phyloP scores from a whole-genome alignment of 192 early-diverging fungal species.

The Pilaira anomala region DNA sequence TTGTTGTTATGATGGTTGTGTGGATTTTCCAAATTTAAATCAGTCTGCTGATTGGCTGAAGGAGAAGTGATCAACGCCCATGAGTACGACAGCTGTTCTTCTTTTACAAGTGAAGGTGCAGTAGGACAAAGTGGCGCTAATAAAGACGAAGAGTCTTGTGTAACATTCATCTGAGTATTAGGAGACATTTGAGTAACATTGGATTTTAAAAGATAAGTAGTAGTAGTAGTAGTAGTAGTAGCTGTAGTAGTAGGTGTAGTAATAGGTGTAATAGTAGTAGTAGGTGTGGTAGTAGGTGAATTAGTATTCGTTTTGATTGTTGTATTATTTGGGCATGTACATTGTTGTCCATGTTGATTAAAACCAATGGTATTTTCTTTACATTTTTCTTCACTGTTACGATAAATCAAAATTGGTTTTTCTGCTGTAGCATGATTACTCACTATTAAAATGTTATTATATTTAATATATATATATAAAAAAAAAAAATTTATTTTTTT shows the following conservation, averaged over 20 bases:
- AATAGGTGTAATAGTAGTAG: background rate
- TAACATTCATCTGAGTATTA: background rate
- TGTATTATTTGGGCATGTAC: conserved; percentile 10
- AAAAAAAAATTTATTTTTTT: background rate
- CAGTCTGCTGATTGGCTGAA: background rate
- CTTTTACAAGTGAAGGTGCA: background rate
- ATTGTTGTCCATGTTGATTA: conserved; percentile 7
- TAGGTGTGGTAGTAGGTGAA: background rate
- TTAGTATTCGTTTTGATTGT: background rate
- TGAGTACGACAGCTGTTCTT: conserved; percentile 8
- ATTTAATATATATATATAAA: conserved; percentile 3
- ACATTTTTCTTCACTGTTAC: conserved; percentile 4
- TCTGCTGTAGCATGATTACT: background rate
- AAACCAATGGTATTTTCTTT: background rate
- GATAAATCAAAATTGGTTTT: background rate
- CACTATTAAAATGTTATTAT: background rate
- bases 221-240: background rate
- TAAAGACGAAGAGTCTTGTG: conserved; percentile 4
- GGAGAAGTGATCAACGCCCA: conserved; percentile 18
- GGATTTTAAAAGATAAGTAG: background rate
- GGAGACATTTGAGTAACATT: too few relatives aligned
- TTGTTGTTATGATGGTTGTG: background rate
- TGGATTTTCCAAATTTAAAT: background rate
- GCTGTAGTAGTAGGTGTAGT: background rate
- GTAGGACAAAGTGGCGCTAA: conserved; percentile 14